Conservation (phyloP, 345 rosid genomes). For the Cardamine occulta region DNA sequence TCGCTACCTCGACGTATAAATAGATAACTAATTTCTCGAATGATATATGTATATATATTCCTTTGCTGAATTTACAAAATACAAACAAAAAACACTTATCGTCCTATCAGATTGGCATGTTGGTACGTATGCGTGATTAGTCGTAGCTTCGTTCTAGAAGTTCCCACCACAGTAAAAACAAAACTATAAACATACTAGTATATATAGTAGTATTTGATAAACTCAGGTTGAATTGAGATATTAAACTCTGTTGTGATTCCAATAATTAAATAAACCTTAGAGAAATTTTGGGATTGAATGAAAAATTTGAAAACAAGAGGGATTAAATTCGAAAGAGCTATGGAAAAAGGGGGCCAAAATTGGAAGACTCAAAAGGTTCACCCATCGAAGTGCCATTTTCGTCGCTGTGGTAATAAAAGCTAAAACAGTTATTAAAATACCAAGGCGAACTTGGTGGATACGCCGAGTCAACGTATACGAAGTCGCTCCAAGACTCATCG, state of each 20-base stretch:
- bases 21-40: neutral
- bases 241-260: constrained; percentile 24
- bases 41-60: too few relatives aligned
- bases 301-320: neutral
- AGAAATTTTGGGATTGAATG: neutral
- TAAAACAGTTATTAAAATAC: constrained; percentile 42
- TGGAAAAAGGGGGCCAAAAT: constrained; percentile 38
- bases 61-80: neutral
- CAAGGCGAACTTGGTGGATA: constrained; percentile 51
- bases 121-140: neutral
- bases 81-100: neutral
- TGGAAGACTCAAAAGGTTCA: constrained; percentile 47
- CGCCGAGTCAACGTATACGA: constrained; percentile 59
- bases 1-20: neutral
- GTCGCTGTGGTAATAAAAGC: constrained; percentile 45
- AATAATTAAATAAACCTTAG: constrained; percentile 11
- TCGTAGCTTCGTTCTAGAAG: constrained; percentile 7
- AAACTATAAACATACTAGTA: neutral
- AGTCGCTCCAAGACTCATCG: constrained; percentile 58
- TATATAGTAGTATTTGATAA: constrained; percentile 1
- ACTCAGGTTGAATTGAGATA: constrained; percentile 23
- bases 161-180: neutral
- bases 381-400: constrained; percentile 40
- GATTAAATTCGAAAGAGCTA: constrained; percentile 7
- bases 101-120: constrained; percentile 2